Evolutionary conservation across 116 monocot species (phyloP).

Genomic region (Cymodocea nodosa): DNA sequence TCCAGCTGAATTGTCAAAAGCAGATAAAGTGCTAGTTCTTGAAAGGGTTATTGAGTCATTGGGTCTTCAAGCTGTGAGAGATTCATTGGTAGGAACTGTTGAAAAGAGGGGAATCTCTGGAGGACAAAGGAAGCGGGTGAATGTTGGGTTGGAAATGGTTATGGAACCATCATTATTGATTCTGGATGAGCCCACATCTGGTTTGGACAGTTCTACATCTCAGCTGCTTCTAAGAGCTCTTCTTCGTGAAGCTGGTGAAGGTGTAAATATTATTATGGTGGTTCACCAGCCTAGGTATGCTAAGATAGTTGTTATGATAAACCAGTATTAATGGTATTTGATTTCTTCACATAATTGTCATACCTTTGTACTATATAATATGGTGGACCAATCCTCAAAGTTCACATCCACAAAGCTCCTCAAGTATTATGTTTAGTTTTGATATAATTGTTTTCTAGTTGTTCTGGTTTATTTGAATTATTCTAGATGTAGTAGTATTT

Average conservation of each 20-base stretch:
- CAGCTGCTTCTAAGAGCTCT: constrained; percentile 79
- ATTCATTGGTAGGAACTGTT: constrained; percentile 96
- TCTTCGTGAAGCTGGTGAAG: constrained; percentile 85
- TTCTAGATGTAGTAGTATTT: too few species aligned
- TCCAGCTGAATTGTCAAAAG: constrained; percentile 72
- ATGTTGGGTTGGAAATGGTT: constrained; percentile 98
- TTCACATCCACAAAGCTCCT: too few species aligned
- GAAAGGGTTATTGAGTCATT: constrained; percentile 97
- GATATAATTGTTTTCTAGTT: too few species aligned
- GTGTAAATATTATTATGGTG: constrained; percentile 90
- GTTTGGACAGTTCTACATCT: constrained; percentile 92
- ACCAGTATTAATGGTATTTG: not conserved
- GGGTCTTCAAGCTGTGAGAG: constrained; percentile 71
- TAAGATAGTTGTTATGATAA: not conserved
- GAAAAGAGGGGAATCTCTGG: constrained; percentile 96
- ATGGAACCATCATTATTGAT: constrained; percentile 96
- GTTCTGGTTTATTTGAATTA: too few species aligned
- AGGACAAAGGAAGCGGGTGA: constrained; percentile 92
- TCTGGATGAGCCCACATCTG: constrained; percentile 97
- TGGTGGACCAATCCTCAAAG: too few species aligned
- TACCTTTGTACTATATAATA: too few species aligned
- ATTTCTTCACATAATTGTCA: not conserved
- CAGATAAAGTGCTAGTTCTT: constrained; percentile 93
- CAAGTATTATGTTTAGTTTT: too few species aligned
- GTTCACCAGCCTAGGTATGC: constrained; percentile 96